Evolutionary conservation across 805 yeast species (phyloP), one percentile per base, ranked within the genome.

Genomic region (Barnettozyma sp.): DNA sequence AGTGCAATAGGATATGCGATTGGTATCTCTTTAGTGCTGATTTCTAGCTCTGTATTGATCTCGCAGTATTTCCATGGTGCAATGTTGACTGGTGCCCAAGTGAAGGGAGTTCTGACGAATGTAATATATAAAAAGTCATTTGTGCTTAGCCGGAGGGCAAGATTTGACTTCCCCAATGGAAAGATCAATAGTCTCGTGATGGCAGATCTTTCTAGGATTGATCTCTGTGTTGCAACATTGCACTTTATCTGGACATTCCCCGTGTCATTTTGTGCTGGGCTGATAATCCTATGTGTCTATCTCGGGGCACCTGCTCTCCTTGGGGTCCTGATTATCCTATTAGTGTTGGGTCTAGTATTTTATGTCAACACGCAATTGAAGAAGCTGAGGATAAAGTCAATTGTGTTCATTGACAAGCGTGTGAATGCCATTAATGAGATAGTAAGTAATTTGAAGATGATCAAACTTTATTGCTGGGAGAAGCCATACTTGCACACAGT

Each of bases 381-480:
- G 45, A 53, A 43, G 3, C 65, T 69, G 42, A 74, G 96, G 52
- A 62, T 59, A 18, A 55, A 56, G n/a, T 78, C 84, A 8, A 76
- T 75, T 38, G 60, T 59, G 2, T 72, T 62, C 49, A 88, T 95
- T 3, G 97, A 88, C 56, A 58, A 63, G 15, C 76, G 97, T 51
- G 85, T 88, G 16, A 68, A 76, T 31, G 66, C 74, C 33, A 77
- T 86, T 56, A 80, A 83, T 45, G 97, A 88, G 56, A 73, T 86
- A 20, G 65, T 88, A 44, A 76, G 72, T 51, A 76, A 82, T 45
- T 73, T 88, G 69, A 84, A 82, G 52, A 71, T 81, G 63, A 83
- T 88, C 56, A 88, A 88, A 62, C 82, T 72, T 55, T 88, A 87
- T 55, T 83, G 94, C 1, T 88, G 96, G 96, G 97, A 88, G 59